Conservation (phyloP, 2,329 filamentous ascomycete genomes). For the Calonectria pseudoturangicola region DNA sequence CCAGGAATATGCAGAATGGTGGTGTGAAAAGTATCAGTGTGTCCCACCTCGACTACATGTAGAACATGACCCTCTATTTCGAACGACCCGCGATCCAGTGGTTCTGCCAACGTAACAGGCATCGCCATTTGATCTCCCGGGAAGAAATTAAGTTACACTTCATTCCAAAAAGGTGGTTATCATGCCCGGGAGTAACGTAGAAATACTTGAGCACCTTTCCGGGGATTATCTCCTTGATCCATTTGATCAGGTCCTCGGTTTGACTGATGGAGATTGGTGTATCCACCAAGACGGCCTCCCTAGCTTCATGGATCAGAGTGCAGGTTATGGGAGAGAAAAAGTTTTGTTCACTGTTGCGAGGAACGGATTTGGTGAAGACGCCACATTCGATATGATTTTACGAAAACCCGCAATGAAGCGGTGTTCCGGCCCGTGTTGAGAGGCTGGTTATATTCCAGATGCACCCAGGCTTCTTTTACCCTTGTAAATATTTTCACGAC, state of each 20-base stretch:
- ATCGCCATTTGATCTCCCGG: conserved; percentile 8
- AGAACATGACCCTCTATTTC: not conserved
- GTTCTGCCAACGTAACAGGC: not conserved
- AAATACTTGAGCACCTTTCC: conserved; percentile 15
- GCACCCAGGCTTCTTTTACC: not conserved
- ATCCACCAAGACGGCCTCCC: conserved; percentile 26
- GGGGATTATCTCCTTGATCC: conserved; percentile 25
- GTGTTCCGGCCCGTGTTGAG: no score
- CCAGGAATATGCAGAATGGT: conserved; percentile 28
- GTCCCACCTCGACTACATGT: conserved; percentile 22
- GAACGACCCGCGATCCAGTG: not conserved
- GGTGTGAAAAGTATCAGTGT: conserved; percentile 32
- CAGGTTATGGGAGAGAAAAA: conserved; percentile 30
- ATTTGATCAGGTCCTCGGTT: conserved; percentile 12
- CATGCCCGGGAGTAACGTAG: conserved; percentile 33
- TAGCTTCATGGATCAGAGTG: conserved; percentile 25
- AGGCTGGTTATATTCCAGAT: not conserved
- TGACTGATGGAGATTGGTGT: conserved; percentile 25
- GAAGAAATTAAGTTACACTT: conserved; percentile 16
- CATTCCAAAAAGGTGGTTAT: conserved; percentile 26
- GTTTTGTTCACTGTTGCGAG: not conserved
- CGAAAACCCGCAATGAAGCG: not conserved
- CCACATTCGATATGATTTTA: not conserved
- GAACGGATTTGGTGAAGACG: not conserved
- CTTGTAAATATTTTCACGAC: not conserved